Evolutionary conservation across 257 asterid genomes (phyloP).

Genomic region (Haberlea rhodopensis): DNA sequence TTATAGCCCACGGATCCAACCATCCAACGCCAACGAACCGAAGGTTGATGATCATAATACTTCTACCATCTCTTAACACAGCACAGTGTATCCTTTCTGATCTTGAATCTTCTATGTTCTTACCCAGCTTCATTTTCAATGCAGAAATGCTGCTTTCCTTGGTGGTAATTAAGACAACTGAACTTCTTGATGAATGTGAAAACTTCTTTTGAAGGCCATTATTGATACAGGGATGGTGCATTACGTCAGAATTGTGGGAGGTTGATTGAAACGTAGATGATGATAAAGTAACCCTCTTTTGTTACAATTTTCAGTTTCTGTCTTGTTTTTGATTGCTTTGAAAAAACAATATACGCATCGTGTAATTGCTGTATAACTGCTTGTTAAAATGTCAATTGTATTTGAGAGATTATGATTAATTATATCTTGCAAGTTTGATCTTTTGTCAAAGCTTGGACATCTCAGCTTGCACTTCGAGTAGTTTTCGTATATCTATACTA

Average conservation of each 20-base stretch:
- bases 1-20: constrained; percentile 26
- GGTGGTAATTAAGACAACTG: constrained; percentile 32
- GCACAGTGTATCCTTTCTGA: not conserved
- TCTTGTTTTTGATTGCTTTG: too few species aligned
- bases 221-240: constrained; percentile 25
- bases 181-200: constrained; percentile 9
- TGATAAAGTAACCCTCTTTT: too few species aligned
- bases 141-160: constrained; percentile 53
- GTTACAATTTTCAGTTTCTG: too few species aligned
- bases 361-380: too few species aligned
- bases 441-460: too few species aligned
- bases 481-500: too few species aligned
- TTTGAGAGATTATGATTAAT: too few species aligned
- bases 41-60: constrained; percentile 36
- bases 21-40: constrained; percentile 25
- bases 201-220: constrained; percentile 22
- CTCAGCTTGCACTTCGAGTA: too few species aligned
- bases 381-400: too few species aligned
- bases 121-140: constrained; percentile 2
- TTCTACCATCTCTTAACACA: not conserved
- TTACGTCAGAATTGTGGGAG: constrained; percentile 11
- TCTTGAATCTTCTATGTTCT: not conserved
- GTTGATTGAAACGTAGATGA: too few species aligned
- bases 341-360: too few species aligned
- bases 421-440: too few species aligned